Percentiles rank a stretch among this genome's conserved stretches.
Conservation (phyloP, 164 flowering plant genomes). For the Piper longum region DNA sequence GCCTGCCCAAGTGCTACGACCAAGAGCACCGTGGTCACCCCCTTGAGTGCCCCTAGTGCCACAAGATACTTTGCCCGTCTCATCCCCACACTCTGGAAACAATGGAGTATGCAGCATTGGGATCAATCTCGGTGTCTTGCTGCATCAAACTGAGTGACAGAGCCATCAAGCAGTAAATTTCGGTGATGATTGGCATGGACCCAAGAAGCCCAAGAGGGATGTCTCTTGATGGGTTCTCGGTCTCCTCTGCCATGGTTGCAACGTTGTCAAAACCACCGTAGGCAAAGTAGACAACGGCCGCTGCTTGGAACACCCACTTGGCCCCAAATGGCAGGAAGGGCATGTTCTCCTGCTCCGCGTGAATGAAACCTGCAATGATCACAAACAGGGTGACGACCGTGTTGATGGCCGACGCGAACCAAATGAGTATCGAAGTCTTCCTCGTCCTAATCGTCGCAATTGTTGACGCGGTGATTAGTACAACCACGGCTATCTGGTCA, state of each 20-base stretch:
- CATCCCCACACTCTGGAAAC: conserved; percentile 55
- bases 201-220: conserved; percentile 69
- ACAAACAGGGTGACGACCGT: conserved; percentile 29
- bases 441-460: conserved; percentile 45
- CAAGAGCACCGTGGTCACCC: conserved; percentile 39
- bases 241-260: conserved; percentile 85
- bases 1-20: conserved; percentile 77
- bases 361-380: conserved; percentile 35
- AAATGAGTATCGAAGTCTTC: conserved; percentile 37
- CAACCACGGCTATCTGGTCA: conserved; percentile 51
- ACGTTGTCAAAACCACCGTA: conserved; percentile 75
- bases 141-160: conserved; percentile 48
- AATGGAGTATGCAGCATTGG: conserved; percentile 51
- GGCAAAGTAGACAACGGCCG: conserved; percentile 70
- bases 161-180: conserved; percentile 7
- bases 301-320: conserved; percentile 44
- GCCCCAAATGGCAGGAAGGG: conserved; percentile 58
- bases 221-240: conserved; percentile 53
- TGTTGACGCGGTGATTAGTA: conserved; percentile 27
- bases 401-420: conserved; percentile 31
- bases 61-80: no score
- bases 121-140: conserved; percentile 51
- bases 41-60: no score
- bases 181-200: conserved; percentile 45
- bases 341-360: conserved; percentile 31